Conservation (phyloP, 2,329 filamentous ascomycete species). For the Aplosporella prunicola region DNA sequence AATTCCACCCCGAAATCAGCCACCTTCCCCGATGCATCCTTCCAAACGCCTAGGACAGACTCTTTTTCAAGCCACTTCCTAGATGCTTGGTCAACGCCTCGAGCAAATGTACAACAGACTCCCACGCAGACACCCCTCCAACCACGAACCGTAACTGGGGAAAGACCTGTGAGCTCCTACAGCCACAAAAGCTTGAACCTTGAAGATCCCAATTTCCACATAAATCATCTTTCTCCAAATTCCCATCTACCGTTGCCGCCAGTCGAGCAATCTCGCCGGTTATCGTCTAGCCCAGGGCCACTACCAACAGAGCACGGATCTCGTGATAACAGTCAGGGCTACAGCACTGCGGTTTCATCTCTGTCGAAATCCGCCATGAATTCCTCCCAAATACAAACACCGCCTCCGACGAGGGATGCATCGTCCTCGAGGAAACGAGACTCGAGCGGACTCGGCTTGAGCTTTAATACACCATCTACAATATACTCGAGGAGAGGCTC, state of each 20-base stretch:
- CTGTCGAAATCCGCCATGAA: slow-evolving; percentile 21
- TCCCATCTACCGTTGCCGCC: slow-evolving; percentile 47
- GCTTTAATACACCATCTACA: slow-evolving; percentile 8
- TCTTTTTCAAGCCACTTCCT: slow-evolving; percentile 37
- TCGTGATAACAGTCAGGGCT: neutral
- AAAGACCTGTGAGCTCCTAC: slow-evolving; percentile 26
- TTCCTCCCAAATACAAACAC: slow-evolving; percentile 48
- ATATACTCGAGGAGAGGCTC: slow-evolving; percentile 8
- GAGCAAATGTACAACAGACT: slow-evolving; percentile 31
- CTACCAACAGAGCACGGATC: slow-evolving; percentile 14
- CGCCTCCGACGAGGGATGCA: slow-evolving; percentile 49
- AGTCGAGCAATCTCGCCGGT: slow-evolving; percentile 49
- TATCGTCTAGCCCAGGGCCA: slow-evolving; percentile 49
- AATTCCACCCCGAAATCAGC: slow-evolving; percentile 38
- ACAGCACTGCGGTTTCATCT: neutral
- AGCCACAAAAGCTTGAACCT: slow-evolving; percentile 26
- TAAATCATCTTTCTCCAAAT: slow-evolving; percentile 50
- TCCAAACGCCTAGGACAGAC: slow-evolving; percentile 38
- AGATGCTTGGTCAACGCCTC: slow-evolving; percentile 41
- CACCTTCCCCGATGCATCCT: slow-evolving; percentile 30
- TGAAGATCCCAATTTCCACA: slow-evolving; percentile 45
- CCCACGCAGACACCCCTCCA: slow-evolving; percentile 33
- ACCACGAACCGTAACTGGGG: slow-evolving; percentile 27
- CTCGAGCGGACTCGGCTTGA: slow-evolving; percentile 12
- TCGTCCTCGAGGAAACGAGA: slow-evolving; percentile 40